Percentiles rank a stretch among this genome's conserved stretches.
These are phyloP conservation scores for Apiospora marii DNA, from an alignment of 2,329 filamentous ascomycete genomes.

Conservation along the genomic window DNA sequence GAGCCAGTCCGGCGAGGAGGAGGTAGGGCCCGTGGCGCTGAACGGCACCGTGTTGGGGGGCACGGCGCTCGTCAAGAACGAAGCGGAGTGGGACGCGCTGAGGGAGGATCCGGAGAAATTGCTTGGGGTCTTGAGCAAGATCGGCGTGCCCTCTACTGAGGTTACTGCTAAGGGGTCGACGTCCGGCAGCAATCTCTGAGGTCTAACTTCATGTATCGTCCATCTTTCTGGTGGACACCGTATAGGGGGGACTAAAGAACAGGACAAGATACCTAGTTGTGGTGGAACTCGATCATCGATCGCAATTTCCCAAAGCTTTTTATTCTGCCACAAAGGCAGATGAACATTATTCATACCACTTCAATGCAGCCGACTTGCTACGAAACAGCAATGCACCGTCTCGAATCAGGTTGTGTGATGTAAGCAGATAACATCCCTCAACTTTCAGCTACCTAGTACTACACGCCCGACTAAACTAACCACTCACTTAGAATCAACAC, in stretches of 20 bases:
- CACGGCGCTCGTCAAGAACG: constrained; percentile 67
- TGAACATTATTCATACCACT: neutral
- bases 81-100: constrained; percentile 64
- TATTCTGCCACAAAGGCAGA: neutral
- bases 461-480: neutral
- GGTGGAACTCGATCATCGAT: neutral
- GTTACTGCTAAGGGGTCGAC: neutral
- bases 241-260: neutral
- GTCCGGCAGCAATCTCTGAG: constrained; percentile 1
- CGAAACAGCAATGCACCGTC: neutral
- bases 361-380: neutral
- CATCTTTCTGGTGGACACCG: neutral
- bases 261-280: neutral
- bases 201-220: neutral
- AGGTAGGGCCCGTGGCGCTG: constrained; percentile 55
- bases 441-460: neutral
- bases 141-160: constrained; percentile 45
- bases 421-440: neutral
- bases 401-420: neutral
- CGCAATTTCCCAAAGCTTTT: neutral
- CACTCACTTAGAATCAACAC: neutral
- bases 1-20: constrained; percentile 36
- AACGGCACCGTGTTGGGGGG: constrained; percentile 72
- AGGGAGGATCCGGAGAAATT: constrained; percentile 49
- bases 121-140: constrained; percentile 48